phyloP scores from a whole-genome alignment of 2,329 filamentous ascomycete genomes.

The Aureobasidium sp. region DNA sequence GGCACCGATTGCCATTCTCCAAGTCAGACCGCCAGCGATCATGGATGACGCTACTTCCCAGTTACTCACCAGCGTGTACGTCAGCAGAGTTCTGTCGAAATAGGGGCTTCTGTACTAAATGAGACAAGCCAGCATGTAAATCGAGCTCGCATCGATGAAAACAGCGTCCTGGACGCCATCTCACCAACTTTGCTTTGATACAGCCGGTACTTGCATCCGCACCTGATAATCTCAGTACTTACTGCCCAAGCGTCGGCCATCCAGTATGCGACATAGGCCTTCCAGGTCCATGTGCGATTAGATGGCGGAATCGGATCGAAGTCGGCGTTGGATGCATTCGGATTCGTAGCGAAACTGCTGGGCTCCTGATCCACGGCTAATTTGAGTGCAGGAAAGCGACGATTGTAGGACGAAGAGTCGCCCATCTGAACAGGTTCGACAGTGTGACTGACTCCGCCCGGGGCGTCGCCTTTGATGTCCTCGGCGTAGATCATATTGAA shows the following conservation, averaged over 20 bases:
- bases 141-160: no score
- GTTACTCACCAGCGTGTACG: constrained; percentile 11
- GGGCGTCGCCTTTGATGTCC: neutral
- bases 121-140: no score
- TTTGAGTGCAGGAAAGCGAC: neutral
- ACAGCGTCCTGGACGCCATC: no score
- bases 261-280: constrained; percentile 21
- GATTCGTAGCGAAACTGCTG: constrained; percentile 1
- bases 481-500: neutral
- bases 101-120: no score
- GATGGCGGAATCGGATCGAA: constrained; percentile 2
- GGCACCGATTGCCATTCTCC: constrained; percentile 20
- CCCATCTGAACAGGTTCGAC: neutral
- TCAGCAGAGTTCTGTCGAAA: no score
- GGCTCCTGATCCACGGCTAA: neutral
- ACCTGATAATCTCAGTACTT: no score
- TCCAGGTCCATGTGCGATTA: neutral
- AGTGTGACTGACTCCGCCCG: neutral
- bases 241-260: constrained; percentile 22
- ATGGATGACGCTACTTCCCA: constrained; percentile 21
- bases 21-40: constrained; percentile 21
- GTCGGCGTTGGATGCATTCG: neutral
- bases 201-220: no score
- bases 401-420: neutral
- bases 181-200: no score